Conservation (phyloP, 164 flowering plant species). For the Vitis rupestris region DNA sequence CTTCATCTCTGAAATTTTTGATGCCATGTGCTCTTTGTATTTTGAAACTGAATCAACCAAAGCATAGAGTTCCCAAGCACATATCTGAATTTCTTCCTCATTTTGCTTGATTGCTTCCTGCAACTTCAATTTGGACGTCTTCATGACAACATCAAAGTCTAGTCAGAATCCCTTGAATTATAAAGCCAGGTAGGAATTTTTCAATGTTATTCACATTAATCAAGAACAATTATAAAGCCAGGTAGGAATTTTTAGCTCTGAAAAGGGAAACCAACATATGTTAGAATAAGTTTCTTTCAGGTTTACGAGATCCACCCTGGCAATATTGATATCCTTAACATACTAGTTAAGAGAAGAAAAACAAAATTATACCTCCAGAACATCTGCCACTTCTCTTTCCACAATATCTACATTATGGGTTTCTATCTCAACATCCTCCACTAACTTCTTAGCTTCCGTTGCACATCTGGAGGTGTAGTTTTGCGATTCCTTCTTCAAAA, state of each 20-base stretch:
- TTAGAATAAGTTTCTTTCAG: no score
- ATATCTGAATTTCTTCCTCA: slow-evolving; percentile 59
- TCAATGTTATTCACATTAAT: not conserved
- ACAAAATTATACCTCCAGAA: slow-evolving; percentile 44
- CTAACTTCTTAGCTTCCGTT: slow-evolving; percentile 45
- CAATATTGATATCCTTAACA: not conserved
- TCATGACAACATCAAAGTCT: slow-evolving; percentile 10
- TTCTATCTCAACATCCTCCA: slow-evolving; percentile 47
- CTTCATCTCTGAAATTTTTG: slow-evolving; percentile 53
- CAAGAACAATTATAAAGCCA: no score
- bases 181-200: no score
- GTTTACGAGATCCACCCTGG: no score
- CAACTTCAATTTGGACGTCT: slow-evolving; percentile 49
- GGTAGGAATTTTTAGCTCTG: no score
- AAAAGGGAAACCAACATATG: no score
- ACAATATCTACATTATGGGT: slow-evolving; percentile 33
- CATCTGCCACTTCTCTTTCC: slow-evolving; percentile 62
- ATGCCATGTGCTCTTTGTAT: slow-evolving; percentile 59
- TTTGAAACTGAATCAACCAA: slow-evolving; percentile 65
- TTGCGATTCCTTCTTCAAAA: slow-evolving; percentile 54
- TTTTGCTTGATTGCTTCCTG: slow-evolving; percentile 47
- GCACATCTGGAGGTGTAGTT: slow-evolving; percentile 51
- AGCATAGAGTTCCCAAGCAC: slow-evolving; percentile 56
- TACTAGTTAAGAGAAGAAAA: not conserved
- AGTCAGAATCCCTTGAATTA: not conserved